phyloP scores from a whole-genome alignment of 306 rosid genomes.

The Rosa multiflora region DNA sequence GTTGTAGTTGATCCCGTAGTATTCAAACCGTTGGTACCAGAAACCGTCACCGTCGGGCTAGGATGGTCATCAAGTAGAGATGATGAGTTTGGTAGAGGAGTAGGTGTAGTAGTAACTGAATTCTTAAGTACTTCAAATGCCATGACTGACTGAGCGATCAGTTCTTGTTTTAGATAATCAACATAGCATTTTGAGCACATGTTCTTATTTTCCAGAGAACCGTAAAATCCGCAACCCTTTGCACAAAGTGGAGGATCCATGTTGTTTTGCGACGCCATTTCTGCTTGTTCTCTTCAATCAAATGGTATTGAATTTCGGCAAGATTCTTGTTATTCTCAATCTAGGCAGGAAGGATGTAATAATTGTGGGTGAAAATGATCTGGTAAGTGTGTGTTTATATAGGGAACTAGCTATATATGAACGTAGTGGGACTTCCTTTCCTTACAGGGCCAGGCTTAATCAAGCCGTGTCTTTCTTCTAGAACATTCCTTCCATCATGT shows the following conservation, averaged over 20 bases:
- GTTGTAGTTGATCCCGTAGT: background rate
- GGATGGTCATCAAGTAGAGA: no score
- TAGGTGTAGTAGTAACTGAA: background rate
- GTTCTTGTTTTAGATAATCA: background rate
- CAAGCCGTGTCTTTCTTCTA: no score
- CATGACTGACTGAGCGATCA: background rate
- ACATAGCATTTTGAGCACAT: background rate
- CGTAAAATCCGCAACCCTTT: slow-evolving; percentile 2
- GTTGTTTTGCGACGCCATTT: background rate
- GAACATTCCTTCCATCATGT: no score
- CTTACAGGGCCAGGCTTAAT: no score
- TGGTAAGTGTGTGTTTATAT: no score
- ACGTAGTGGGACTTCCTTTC: no score
- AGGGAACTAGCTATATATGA: no score
- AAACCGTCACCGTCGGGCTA: background rate
- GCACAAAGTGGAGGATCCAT: background rate
- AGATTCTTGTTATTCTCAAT: background rate
- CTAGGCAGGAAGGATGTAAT: background rate
- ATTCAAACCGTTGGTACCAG: background rate
- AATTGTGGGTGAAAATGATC: no score
- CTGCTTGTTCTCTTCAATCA: background rate
- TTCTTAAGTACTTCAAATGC: background rate
- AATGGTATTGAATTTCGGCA: background rate
- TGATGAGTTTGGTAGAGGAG: background rate
- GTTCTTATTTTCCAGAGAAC: slow-evolving; percentile 7